Percentiles rank a stretch among this genome's conserved stretches.
Evolutionary conservation across 2,329 filamentous ascomycete genomes (phyloP).

Genomic region (Aspergillus alliaceus): DNA sequence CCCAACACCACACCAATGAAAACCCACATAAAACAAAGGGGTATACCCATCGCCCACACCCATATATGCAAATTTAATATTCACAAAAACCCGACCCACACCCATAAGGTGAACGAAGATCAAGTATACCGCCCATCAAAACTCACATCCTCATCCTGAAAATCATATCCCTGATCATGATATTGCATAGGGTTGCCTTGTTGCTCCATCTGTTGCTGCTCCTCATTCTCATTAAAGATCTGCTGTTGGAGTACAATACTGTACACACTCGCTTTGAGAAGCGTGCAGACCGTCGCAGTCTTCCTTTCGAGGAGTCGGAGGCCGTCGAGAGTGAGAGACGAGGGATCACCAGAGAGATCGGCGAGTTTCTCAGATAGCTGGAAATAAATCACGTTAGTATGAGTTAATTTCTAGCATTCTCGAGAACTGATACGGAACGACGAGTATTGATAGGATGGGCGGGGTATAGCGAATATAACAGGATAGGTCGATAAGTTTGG

Average conservation of each 20-base stretch:
- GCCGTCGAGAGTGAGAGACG: slow-evolving; percentile 75
- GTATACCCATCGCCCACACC: slow-evolving; percentile 15
- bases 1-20: slow-evolving; percentile 6
- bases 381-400: neutral
- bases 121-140: slow-evolving; percentile 19
- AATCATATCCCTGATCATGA: slow-evolving; percentile 21
- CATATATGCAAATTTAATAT: slow-evolving; percentile 4
- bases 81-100: too few relatives aligned
- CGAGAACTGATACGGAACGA: neutral
- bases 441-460: neutral
- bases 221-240: slow-evolving; percentile 66
- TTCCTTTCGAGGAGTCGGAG: slow-evolving; percentile 88
- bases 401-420: neutral
- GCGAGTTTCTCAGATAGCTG: slow-evolving; percentile 48
- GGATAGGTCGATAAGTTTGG: neutral
- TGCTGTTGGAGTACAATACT: slow-evolving; percentile 98
- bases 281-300: slow-evolving; percentile 89
- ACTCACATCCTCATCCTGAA: slow-evolving; percentile 26
- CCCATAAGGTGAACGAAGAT: too few relatives aligned
- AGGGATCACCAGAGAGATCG: slow-evolving; percentile 61
- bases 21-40: slow-evolving; percentile 14
- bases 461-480: neutral
- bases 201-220: slow-evolving; percentile 19
- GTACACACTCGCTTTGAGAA: slow-evolving; percentile 97
- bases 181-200: slow-evolving; percentile 19